Conservation (phyloP, 495 filamentous ascomycete species). For the Neurospora tetraspora region DNA sequence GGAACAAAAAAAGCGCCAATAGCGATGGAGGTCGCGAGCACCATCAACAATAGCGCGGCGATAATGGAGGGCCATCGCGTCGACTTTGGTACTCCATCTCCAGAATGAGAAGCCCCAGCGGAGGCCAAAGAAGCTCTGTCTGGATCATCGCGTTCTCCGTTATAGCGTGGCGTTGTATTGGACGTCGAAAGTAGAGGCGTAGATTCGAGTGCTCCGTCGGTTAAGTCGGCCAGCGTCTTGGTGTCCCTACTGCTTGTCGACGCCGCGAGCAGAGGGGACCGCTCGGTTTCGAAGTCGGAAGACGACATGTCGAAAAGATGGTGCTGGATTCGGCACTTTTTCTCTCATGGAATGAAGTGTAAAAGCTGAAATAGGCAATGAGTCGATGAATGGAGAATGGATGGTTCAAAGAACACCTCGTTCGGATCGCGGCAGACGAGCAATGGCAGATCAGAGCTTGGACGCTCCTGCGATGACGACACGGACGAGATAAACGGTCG, state of each 20-base stretch:
- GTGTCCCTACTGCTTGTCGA: background rate
- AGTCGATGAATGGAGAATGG: background rate
- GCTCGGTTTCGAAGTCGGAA: background rate
- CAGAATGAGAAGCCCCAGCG: constrained; percentile 18
- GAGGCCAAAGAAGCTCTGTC: constrained; percentile 19
- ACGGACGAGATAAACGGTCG: background rate
- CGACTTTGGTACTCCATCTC: constrained; percentile 9
- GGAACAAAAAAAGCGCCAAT: constrained; percentile 70
- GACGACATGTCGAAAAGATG: background rate
- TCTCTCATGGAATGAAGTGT: background rate
- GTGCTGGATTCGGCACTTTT: background rate
- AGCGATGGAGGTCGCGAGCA: constrained; percentile 34
- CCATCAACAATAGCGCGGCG: constrained; percentile 32
- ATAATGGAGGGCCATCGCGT: constrained; percentile 37
- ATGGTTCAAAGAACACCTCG: background rate
- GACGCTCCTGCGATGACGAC: background rate
- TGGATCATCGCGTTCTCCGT: constrained; percentile 31
- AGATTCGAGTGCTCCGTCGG: constrained; percentile 31
- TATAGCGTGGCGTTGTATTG: constrained; percentile 32
- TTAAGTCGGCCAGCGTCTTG: background rate
- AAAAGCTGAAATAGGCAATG: background rate
- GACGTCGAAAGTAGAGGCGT: constrained; percentile 44
- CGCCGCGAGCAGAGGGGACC: background rate
- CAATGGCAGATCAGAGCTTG: background rate
- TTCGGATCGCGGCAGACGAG: background rate